These are phyloP conservation scores for Russula brevipes DNA, from an alignment of 768 basidiomycete species.

Conservation along the genomic window DNA sequence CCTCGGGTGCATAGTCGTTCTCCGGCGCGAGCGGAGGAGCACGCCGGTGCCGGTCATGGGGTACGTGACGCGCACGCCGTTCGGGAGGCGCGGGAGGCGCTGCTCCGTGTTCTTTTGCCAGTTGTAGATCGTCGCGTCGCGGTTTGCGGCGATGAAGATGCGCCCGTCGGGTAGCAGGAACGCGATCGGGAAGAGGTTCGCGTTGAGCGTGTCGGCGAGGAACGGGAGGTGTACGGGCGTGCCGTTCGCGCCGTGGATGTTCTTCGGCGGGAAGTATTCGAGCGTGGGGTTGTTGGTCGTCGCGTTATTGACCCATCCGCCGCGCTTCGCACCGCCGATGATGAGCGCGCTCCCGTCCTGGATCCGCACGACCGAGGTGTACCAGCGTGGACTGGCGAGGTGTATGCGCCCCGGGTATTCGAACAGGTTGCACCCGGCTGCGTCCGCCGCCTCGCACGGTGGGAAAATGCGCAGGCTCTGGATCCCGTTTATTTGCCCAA, in stretches of 20 bases:
- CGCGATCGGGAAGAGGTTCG: constrained; percentile 79
- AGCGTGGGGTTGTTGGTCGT: constrained; percentile 78
- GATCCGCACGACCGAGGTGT: constrained; percentile 65
- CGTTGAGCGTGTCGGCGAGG: constrained; percentile 64
- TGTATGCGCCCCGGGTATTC: constrained; percentile 61
- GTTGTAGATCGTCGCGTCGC: constrained; percentile 74
- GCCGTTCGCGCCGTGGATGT: constrained; percentile 60
- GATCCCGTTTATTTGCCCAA: constrained; percentile 69
- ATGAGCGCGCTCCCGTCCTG: constrained; percentile 80
- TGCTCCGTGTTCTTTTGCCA: constrained; percentile 60
- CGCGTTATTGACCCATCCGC: constrained; percentile 82
- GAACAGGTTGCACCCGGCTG: constrained; percentile 51
- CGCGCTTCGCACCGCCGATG: constrained; percentile 73
- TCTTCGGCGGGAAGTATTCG: constrained; percentile 80
- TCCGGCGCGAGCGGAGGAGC: constrained; percentile 61
- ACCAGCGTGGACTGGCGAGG: constrained; percentile 79
- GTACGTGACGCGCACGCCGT: constrained; percentile 76
- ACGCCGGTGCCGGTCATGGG: constrained; percentile 74
- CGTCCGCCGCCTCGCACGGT: constrained; percentile 51
- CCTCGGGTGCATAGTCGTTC: constrained; percentile 58
- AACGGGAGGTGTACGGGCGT: constrained; percentile 60
- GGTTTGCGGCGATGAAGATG: constrained; percentile 74
- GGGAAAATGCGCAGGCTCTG: constrained; percentile 69
- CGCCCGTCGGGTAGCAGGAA: constrained; percentile 65
- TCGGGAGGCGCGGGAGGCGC: constrained; percentile 62